Percentiles rank a stretch among this genome's conserved stretches.
These are phyloP conservation scores for Cardamine resedifolia DNA, from an alignment of 345 rosid species.

Conservation along the genomic window DNA sequence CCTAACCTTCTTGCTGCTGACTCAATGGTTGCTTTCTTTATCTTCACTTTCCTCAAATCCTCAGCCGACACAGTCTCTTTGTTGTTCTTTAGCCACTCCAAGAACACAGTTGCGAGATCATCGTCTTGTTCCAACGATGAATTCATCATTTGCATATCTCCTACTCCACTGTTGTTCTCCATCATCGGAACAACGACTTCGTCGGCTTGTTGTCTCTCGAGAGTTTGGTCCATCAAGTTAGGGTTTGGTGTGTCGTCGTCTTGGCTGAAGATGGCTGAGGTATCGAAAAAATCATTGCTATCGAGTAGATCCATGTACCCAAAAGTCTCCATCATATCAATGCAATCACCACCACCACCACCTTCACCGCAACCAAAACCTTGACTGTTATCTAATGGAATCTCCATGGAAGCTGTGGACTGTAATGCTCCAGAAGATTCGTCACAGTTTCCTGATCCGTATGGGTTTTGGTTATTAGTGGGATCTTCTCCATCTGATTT, in stretches of 20 bases:
- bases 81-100: conserved; percentile 90
- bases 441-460: conserved; percentile 31
- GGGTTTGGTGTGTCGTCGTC: conserved; percentile 41
- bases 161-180: conserved; percentile 38
- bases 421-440: conserved; percentile 49
- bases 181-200: conserved; percentile 24
- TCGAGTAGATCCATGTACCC: conserved; percentile 86
- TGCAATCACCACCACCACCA: conserved; percentile 44
- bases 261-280: conserved; percentile 59
- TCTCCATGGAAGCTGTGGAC: conserved; percentile 80
- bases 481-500: conserved; percentile 61
- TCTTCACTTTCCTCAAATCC: conserved; percentile 80
- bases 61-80: conserved; percentile 87
- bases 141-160: conserved; percentile 36
- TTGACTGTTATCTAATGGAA: conserved; percentile 40
- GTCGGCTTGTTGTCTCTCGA: conserved; percentile 19
- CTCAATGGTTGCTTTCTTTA: conserved; percentile 92
- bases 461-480: conserved; percentile 19
- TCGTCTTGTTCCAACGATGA: conserved; percentile 42
- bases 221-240: conserved; percentile 37
- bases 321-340: conserved; percentile 76
- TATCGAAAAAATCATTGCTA: conserved; percentile 67
- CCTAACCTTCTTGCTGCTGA: conserved; percentile 83
- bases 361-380: conserved; percentile 43
- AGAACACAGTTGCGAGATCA: conserved; percentile 77